Evolutionary conservation across 805 yeast species (phyloP), one percentile per base, ranked within the genome.

Genomic region (Starmerella scarabaei): DNA sequence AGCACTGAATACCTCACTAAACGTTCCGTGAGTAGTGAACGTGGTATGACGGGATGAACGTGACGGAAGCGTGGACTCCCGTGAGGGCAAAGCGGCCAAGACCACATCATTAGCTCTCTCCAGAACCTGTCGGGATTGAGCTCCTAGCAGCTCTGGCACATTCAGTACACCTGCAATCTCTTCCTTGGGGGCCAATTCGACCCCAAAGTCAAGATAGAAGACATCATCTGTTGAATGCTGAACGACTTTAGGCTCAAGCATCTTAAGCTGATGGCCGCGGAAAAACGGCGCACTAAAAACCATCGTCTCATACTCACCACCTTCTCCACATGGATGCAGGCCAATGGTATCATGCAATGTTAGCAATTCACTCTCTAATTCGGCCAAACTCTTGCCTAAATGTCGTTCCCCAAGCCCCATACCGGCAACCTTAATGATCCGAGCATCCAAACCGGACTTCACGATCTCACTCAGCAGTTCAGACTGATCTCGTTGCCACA

Each of bases 301-400:
- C 50, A 88, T 63, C 0, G 95, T 79, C 58, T 91, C 99, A 59
- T 84, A 91, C 59, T 91, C 99, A 1, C 99, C 99, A 26, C 99
- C 99, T 64, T 91, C 99, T 12, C 99, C 99, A 63, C 98, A 91
- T 0, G 91, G 75, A 57, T 88, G 95, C 12, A 86, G 81, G 2
- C 86, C 93, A 60, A 73, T 86, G 58, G 64, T 61, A 8, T 56
- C 44, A 56, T 85, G 79, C 44, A 86, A 62, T 11, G 38, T 41
- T 4, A 53, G 47, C 55, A 91, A 58, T 0, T 63, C 68, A 1
- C 83, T 80, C 40, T 69, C 71, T 47, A 79, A 63, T 45, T 80
- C 71, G 4, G 66, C 71, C 32, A 91, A 63, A 2, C 77, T 63
- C 56, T 71, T 69, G 2, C 93, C 93, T 45, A 91, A 62, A 59